Evolutionary conservation across 108 stramenopile genomes (phyloP), one percentile per base, ranked within the genome.

Genomic region (Nitzschia inconspicua): DNA sequence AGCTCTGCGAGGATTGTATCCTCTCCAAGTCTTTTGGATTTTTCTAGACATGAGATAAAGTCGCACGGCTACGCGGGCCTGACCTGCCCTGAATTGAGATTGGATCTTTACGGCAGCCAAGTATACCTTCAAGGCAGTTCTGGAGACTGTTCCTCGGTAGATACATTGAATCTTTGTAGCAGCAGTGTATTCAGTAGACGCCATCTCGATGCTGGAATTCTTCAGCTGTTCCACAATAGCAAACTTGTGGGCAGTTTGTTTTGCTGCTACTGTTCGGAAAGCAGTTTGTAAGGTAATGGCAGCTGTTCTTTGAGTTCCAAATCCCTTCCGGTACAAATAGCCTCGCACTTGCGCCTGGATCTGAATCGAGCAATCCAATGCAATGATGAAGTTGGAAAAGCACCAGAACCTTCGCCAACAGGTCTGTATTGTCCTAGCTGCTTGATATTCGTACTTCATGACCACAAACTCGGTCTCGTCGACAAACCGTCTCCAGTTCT

Each of bases 401-500:
- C 27, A 62, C 57, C 48, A 55, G 20, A 55, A 70, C 20, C 60
- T 25, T 29, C 68, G 36, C 68, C 68, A 70, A 24, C 63, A 20
- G 14, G 3, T 55, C 36, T 65, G 60, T 20, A 76, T 70, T 6
- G 44, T 36, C 40, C 27, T 68, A 32, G 68, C 24, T 5, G 50
- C 37, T 27, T 20, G 44, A 35, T 65, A n/a, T 44, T 71, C 55
- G 39, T 28, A 35, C 13, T 29, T 60, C 9, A 34, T 57, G 11
- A 42, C 51, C 3, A 52, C 66, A 20, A 52, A 60, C 22, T 73
- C 72, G 18, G 58, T 66, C 22, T 77, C 70, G 44, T 75, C 61
- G 14, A 73, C 52, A 43, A 76, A 76, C 3, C 63, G 52, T 37
- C 80, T 67, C 84, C 84, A 80, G 20, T 34, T 35, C 26, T 52